Conservation (phyloP, 1,284 basidiomycete genomes). For the Marasmius oreades region DNA sequence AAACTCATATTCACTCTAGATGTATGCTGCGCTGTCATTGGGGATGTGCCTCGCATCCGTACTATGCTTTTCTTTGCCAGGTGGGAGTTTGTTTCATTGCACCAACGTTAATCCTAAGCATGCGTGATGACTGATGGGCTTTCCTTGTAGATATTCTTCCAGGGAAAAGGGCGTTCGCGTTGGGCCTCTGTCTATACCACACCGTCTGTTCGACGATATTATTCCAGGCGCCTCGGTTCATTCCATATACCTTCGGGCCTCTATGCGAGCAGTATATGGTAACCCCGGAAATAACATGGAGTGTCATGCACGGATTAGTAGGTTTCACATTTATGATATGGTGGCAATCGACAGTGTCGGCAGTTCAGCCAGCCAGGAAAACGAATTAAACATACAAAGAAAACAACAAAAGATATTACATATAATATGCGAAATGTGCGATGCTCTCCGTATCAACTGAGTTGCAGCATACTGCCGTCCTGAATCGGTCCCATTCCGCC, state of each 20-base stretch:
- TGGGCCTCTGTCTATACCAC: slow-evolving; percentile 76
- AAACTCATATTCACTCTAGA: slow-evolving; percentile 30
- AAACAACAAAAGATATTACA: not conserved
- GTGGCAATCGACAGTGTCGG: slow-evolving; percentile 69
- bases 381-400: not conserved
- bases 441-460: slow-evolving; percentile 1
- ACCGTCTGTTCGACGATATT: slow-evolving; percentile 70
- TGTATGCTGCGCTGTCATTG: slow-evolving; percentile 60
- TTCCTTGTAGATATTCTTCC: slow-evolving; percentile 77
- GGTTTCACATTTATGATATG: slow-evolving; percentile 57
- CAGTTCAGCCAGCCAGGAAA: slow-evolving; percentile 42
- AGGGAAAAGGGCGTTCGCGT: slow-evolving; percentile 78
- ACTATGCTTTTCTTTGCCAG: slow-evolving; percentile 64
- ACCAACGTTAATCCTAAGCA: not conserved
- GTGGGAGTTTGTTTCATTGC: slow-evolving; percentile 25
- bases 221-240: slow-evolving; percentile 73
- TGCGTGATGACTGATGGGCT: too few species aligned
- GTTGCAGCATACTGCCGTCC: slow-evolving; percentile 11
- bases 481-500: slow-evolving; percentile 9
- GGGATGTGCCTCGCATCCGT: slow-evolving; percentile 57
- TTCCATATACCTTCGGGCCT: slow-evolving; percentile 67
- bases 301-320: slow-evolving; percentile 62
- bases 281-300: slow-evolving; percentile 69
- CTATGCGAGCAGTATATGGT: slow-evolving; percentile 51
- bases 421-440: not conserved